Evolutionary conservation across 805 yeast species (phyloP), one percentile per base, ranked within the genome.

Genomic region (Starmera amethionina): DNA sequence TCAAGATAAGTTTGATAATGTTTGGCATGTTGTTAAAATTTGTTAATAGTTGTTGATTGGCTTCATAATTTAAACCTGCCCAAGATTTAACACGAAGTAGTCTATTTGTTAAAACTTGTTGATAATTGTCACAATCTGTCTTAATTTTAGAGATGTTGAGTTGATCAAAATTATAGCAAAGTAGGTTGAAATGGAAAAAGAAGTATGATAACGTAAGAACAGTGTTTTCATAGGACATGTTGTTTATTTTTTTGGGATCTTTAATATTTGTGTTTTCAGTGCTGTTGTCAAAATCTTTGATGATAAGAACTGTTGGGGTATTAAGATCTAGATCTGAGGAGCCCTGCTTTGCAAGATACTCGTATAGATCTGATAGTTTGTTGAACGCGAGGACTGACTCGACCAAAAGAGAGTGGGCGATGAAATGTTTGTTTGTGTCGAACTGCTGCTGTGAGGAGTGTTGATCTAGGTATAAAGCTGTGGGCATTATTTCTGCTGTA

Each of bases 51-150:
- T 47, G 33, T 32, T 42, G 46, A 5, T 51, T 38, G 6, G 49
- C 35, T 11, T 46, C 42, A 39, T 51, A 51, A 36, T 59, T 56
- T 12, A 65, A 48, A 3, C 72, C 73, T 3, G 59, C 56, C 73
- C 73, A 69, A 0, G 69, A 52, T 43, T 64, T 55, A 45, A 68
- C 59, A 45, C 74, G 49, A 8, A 49, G 40, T 27, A 63, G 43
- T 42, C 73, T 47, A 44, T 56, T 53, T 35, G 48, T 48, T 27
- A 58, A 31, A 1, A 46, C 36, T 22, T 33, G 16, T 33, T 52
- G 56, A 36, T 49, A 51, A 0, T 30, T 25, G 3, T 33, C 39
- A 28, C 54, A 48, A 16, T 50, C 55, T 10, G 37, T 33, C 30
- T 53, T 54, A 34, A 51, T 38, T 5, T 30, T 33, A 1, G 52